A percentile compares a stretch with the other conserved stretches of the same genome.
Evolutionary conservation across 1,139 yeast species (phyloP).

Genomic region (Kurtzmaniella quercitrusa): DNA sequence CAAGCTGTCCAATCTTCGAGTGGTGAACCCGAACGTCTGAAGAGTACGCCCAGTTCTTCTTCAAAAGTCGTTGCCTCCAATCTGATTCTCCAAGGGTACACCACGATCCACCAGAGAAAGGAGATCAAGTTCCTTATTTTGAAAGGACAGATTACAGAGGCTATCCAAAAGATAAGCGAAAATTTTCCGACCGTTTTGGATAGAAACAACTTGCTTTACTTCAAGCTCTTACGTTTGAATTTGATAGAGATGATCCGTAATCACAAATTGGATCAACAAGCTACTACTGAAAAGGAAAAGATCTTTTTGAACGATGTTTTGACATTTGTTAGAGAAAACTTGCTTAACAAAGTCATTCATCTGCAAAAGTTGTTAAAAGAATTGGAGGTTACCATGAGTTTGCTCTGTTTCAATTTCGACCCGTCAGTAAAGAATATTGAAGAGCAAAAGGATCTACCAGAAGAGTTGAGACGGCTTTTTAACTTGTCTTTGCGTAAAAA

Average conservation of each 20-base stretch:
- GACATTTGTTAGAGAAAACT: slow-evolving; percentile 55
- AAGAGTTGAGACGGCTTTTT: slow-evolving; percentile 45
- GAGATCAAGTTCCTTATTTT: slow-evolving; percentile 46
- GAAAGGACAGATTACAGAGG: slow-evolving; percentile 45
- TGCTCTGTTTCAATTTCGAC: slow-evolving; percentile 52
- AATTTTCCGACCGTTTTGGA: slow-evolving; percentile 54
- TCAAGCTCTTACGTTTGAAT: slow-evolving; percentile 55
- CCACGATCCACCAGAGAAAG: slow-evolving; percentile 45
- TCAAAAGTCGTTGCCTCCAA: slow-evolving; percentile 2
- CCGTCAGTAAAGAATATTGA: slow-evolving; percentile 26
- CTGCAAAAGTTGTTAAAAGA: slow-evolving; percentile 52
- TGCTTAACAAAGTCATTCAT: slow-evolving; percentile 54
- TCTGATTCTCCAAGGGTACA: slow-evolving; percentile 31
- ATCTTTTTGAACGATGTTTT: slow-evolving; percentile 54
- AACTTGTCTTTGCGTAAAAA: slow-evolving; percentile 52
- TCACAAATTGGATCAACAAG: slow-evolving; percentile 34
- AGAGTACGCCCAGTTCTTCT: background rate
- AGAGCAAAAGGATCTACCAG: slow-evolving; percentile 47
- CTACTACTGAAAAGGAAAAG: slow-evolving; percentile 28
- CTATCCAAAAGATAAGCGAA: slow-evolving; percentile 42
- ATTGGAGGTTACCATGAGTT: slow-evolving; percentile 67
- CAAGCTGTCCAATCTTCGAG: background rate
- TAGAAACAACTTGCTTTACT: slow-evolving; percentile 54
- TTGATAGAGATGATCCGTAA: slow-evolving; percentile 60
- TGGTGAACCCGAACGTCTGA: background rate